These are phyloP conservation scores for Pseudogymnoascus destructans DNA, from an alignment of 2,329 filamentous ascomycete genomes.

Conservation along the genomic window DNA sequence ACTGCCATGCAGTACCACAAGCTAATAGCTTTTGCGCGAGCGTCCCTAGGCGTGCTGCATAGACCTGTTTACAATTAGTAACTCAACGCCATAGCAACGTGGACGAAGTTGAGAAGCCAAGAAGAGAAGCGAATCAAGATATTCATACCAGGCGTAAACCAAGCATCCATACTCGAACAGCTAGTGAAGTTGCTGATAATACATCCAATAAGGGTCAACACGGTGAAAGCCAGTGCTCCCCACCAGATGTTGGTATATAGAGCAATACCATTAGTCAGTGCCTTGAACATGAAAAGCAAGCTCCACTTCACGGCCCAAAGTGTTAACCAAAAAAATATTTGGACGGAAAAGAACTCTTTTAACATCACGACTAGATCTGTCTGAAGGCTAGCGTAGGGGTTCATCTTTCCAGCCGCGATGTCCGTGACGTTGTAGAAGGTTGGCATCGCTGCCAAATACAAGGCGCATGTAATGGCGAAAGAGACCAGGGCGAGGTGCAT, in stretches of 20 bases:
- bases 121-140: neutral
- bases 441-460: slow-evolving; percentile 28
- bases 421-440: slow-evolving; percentile 25
- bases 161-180: slow-evolving; percentile 27
- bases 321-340: slow-evolving; percentile 10
- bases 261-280: neutral
- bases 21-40: slow-evolving; percentile 14
- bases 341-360: slow-evolving; percentile 27
- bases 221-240: slow-evolving; percentile 4
- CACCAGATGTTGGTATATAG: slow-evolving; percentile 7
- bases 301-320: slow-evolving; percentile 10
- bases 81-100: neutral
- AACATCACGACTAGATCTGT: slow-evolving; percentile 25
- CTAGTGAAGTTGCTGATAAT: slow-evolving; percentile 27
- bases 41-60: slow-evolving; percentile 12
- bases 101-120: neutral
- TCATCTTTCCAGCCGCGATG: slow-evolving; percentile 18
- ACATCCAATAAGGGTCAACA: slow-evolving; percentile 27
- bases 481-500: slow-evolving; percentile 16
- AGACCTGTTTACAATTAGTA: slow-evolving; percentile 1
- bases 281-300: slow-evolving; percentile 3
- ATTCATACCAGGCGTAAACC: slow-evolving; percentile 22
- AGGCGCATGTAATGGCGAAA: slow-evolving; percentile 22
- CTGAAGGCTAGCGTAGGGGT: slow-evolving; percentile 23
- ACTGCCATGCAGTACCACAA: slow-evolving; percentile 15